Conservation (phyloP, 1,284 basidiomycete genomes). For the Sanghuangporus weigelae region DNA sequence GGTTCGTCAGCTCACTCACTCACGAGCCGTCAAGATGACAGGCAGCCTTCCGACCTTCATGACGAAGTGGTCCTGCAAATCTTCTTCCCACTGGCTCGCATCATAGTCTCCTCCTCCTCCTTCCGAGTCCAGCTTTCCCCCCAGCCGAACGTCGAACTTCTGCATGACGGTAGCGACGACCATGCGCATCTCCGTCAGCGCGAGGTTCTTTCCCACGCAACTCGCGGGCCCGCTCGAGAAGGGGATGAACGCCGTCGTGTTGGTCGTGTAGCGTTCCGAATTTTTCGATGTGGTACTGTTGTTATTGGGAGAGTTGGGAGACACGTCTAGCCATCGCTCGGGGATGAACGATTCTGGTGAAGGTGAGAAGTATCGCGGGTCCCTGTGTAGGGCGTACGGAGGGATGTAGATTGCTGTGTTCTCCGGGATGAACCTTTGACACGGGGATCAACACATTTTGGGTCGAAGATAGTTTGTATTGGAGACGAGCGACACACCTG, state of each 20-base stretch:
- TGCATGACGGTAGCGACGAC: conserved; percentile 27
- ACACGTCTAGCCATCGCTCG: conserved; percentile 34
- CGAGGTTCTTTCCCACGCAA: conserved; percentile 31
- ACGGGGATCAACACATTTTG: neutral
- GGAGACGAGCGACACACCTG: neutral
- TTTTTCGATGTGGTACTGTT: too few species aligned
- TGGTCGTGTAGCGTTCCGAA: neutral
- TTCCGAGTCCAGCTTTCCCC: neutral
- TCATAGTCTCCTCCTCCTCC: conserved; percentile 22
- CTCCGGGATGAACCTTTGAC: conserved; percentile 41
- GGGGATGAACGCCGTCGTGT: conserved; percentile 36
- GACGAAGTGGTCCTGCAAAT: conserved; percentile 28
- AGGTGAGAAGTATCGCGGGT: conserved; percentile 34
- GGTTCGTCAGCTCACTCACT: neutral
- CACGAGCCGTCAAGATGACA: conserved; percentile 15
- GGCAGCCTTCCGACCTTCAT: conserved; percentile 26
- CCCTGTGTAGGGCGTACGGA: conserved; percentile 41
- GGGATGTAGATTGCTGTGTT: conserved; percentile 43
- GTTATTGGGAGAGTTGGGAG: too few species aligned
- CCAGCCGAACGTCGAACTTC: conserved; percentile 28
- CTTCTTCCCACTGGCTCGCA: conserved; percentile 24
- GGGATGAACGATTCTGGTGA: conserved; percentile 36
- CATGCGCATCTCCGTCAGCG: conserved; percentile 28
- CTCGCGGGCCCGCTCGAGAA: conserved; percentile 31
- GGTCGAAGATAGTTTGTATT: neutral